Conservation (phyloP, 331 rosid genomes). For the Rhamnella rubrinervis region DNA sequence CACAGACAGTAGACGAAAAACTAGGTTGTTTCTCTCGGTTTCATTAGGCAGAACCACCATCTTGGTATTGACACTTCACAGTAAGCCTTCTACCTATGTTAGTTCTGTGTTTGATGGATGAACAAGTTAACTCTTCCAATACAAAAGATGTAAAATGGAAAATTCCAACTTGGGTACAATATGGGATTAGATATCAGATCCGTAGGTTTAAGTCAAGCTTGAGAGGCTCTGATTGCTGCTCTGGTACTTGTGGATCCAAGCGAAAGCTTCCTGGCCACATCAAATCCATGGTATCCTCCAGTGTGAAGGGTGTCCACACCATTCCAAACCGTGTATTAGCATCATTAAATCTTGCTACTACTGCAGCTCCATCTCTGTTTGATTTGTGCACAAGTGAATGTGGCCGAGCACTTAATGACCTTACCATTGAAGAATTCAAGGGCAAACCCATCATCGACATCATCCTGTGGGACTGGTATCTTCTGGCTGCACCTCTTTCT, state of each 20-base stretch:
- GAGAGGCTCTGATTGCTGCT: slow-evolving; percentile 45
- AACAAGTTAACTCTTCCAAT: slow-evolving; percentile 19
- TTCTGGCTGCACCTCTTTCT: slow-evolving; percentile 90
- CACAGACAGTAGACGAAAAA: slow-evolving; percentile 22
- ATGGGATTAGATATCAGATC: slow-evolving; percentile 40
- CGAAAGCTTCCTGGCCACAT: slow-evolving; percentile 97
- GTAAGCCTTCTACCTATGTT: slow-evolving; percentile 38
- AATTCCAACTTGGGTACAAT: slow-evolving; percentile 13
- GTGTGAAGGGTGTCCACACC: slow-evolving; percentile 46
- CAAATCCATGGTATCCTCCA: slow-evolving; percentile 50
- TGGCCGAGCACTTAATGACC: slow-evolving; percentile 77
- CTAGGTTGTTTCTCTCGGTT: slow-evolving; percentile 6
- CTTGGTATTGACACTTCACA: slow-evolving; percentile 21
- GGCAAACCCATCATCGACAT: slow-evolving; percentile 69
- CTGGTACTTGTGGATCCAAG: slow-evolving; percentile 44
- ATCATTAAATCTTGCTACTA: slow-evolving; percentile 56
- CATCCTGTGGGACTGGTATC: slow-evolving; percentile 75
- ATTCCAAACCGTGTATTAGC: slow-evolving; percentile 40
- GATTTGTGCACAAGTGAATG: slow-evolving; percentile 80
- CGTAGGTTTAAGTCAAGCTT: slow-evolving; percentile 72
- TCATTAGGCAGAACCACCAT: slow-evolving; percentile 30
- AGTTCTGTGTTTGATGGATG: slow-evolving; percentile 28
- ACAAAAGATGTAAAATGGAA: slow-evolving; percentile 12
- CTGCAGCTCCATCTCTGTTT: slow-evolving; percentile 45
- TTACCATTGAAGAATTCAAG: slow-evolving; percentile 36